phyloP scores from a whole-genome alignment of 306 rosid species.

The Lathyrus sativus region DNA sequence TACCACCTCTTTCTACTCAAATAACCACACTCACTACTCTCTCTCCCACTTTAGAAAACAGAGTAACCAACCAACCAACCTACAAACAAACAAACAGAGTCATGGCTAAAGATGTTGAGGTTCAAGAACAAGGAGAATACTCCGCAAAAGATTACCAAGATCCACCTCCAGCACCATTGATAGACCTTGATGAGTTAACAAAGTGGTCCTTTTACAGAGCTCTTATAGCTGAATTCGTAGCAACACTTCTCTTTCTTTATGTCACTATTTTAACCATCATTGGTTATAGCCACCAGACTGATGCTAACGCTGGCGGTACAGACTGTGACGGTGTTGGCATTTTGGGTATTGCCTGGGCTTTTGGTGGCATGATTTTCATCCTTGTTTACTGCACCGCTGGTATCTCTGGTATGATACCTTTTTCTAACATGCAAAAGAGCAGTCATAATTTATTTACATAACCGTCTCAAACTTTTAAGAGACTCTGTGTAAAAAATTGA shows the following conservation, averaged over 20 bases:
- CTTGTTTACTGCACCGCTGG: slow-evolving; percentile 99
- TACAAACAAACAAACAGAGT: neutral
- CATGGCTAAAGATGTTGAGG: slow-evolving; percentile 73
- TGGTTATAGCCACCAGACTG: slow-evolving; percentile 59
- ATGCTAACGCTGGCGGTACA: neutral
- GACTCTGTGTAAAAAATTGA: no score
- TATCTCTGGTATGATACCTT: slow-evolving; percentile 46
- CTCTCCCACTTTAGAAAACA: neutral
- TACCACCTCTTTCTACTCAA: slow-evolving; percentile 41
- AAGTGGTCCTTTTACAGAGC: slow-evolving; percentile 89
- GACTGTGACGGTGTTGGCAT: slow-evolving; percentile 76
- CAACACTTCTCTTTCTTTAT: slow-evolving; percentile 88
- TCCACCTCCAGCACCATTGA: slow-evolving; percentile 86
- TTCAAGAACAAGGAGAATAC: slow-evolving; percentile 63
- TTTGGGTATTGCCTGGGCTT: slow-evolving; percentile 96
- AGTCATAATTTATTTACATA: no score
- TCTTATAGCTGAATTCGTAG: slow-evolving; percentile 82
- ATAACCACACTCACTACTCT: slow-evolving; percentile 10
- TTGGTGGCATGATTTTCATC: slow-evolving; percentile 98
- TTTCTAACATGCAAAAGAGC: no score
- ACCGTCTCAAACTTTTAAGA: no score
- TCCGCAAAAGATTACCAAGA: slow-evolving; percentile 80
- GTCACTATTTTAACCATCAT: slow-evolving; percentile 81
- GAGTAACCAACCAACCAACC: neutral
- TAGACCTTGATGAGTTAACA: slow-evolving; percentile 68